A percentile compares a stretch with the other conserved stretches of the same genome.
Evolutionary conservation across 2,329 filamentous ascomycete genomes (phyloP).

Genomic region (Fusarium sp.): DNA sequence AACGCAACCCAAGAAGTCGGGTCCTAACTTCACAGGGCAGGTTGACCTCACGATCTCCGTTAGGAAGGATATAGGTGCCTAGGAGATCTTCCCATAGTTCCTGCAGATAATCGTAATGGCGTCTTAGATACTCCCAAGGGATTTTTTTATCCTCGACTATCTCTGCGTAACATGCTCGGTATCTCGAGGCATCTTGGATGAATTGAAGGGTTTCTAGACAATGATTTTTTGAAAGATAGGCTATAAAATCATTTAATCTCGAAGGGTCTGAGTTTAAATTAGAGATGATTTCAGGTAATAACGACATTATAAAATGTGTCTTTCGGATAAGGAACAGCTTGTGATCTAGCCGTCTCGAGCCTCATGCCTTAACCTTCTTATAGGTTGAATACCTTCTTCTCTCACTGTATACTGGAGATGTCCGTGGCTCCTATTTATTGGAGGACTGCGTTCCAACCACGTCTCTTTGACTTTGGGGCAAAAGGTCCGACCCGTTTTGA

Average conservation of each 20-base stretch:
- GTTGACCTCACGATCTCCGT: background rate
- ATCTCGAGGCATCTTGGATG: background rate
- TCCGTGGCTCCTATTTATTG: too few species aligned
- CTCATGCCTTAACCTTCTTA: background rate
- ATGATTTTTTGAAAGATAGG: background rate
- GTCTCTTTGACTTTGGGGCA: too few species aligned
- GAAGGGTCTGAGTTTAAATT: background rate
- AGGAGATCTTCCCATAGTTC: background rate
- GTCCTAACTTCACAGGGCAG: background rate
- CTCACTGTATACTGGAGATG: background rate
- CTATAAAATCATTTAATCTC: conserved; percentile 15
- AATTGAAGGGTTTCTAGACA: background rate
- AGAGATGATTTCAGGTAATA: background rate
- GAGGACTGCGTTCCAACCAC: too few species aligned
- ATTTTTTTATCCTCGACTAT: background rate
- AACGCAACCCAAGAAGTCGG: background rate
- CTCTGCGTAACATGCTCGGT: background rate
- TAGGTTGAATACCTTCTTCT: background rate
- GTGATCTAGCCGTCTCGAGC: background rate
- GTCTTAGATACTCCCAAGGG: background rate
- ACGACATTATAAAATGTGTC: background rate
- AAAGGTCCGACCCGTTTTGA: background rate
- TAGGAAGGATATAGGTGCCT: background rate
- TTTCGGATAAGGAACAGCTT: background rate
- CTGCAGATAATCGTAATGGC: background rate